Conservation (phyloP, 768 basidiomycete genomes). For the Ramaria sp. region DNA sequence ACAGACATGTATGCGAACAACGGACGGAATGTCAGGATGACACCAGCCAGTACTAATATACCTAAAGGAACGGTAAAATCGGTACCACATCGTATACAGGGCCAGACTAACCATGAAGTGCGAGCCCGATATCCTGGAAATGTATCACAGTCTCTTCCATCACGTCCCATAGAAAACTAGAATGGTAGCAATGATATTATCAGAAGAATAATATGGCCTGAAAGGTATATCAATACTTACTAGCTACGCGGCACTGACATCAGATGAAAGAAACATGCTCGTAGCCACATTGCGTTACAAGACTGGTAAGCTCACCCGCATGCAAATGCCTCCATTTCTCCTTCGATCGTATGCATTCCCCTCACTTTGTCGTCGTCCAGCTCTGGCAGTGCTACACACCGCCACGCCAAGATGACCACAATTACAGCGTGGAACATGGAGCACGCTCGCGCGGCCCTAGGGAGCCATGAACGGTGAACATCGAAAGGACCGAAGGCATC, state of each 20-base stretch:
- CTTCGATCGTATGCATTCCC: slow-evolving; percentile 57
- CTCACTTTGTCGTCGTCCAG: slow-evolving; percentile 57
- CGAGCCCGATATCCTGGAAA: slow-evolving; percentile 62
- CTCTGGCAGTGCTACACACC: slow-evolving; percentile 36
- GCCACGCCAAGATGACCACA: slow-evolving; percentile 53
- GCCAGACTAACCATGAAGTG: slow-evolving; percentile 51
- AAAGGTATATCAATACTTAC: background rate
- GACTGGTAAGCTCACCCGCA: slow-evolving; percentile 41
- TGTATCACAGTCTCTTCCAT: slow-evolving; percentile 54
- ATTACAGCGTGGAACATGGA: slow-evolving; percentile 66
- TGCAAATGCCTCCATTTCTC: slow-evolving; percentile 55
- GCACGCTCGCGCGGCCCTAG: slow-evolving; percentile 41
- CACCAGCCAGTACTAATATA: slow-evolving; percentile 43
- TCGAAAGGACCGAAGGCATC: background rate
- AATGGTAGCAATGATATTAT: slow-evolving; percentile 26
- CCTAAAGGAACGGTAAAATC: slow-evolving; percentile 35
- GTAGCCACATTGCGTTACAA: background rate
- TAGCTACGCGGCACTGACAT: background rate
- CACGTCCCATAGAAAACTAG: slow-evolving; percentile 74
- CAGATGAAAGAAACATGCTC: background rate
- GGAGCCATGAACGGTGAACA: background rate
- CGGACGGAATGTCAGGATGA: slow-evolving; percentile 23
- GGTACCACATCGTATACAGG: background rate
- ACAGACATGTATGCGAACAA: slow-evolving; percentile 73
- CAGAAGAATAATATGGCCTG: background rate